phyloP scores from a whole-genome alignment of 306 rosid genomes.

The Hippophae gyantsensis region DNA sequence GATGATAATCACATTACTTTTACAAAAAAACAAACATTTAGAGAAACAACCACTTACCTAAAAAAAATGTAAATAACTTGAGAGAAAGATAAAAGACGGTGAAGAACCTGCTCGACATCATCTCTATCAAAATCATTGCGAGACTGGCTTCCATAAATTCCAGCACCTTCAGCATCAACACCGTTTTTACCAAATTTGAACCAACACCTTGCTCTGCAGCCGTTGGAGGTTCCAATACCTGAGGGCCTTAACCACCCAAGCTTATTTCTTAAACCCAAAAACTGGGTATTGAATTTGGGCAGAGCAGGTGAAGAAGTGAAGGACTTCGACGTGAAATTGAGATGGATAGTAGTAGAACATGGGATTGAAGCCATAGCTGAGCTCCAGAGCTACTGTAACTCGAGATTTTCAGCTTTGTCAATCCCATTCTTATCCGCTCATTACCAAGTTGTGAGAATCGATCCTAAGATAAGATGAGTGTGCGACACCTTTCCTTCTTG shows the following conservation, averaged over 20 bases:
- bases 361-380: constrained; percentile 66
- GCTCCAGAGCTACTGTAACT: constrained; percentile 12
- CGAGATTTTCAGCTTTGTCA: constrained; percentile 1
- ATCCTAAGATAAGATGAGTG: constrained; percentile 10
- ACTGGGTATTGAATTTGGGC: constrained; percentile 31
- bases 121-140: constrained; percentile 88
- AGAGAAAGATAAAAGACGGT: constrained; percentile 2
- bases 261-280: constrained; percentile 36
- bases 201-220: constrained; percentile 71
- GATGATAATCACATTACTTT: neutral
- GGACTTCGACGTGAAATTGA: constrained; percentile 32
- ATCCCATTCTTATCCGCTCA: constrained; percentile 39
- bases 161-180: constrained; percentile 91
- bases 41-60: too few species aligned
- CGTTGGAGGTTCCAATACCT: constrained; percentile 71
- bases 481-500: neutral
- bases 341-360: constrained; percentile 32
- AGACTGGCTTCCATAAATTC: constrained; percentile 88
- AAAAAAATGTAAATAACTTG: neutral
- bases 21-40: too few species aligned
- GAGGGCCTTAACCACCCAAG: constrained; percentile 34
- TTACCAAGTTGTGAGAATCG: constrained; percentile 7
- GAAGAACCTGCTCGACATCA: constrained; percentile 83
- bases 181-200: constrained; percentile 81
- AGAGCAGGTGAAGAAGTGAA: constrained; percentile 17